Base-by-base conservation (phyloP, 139 green algal species). In the Chara braunii region DNA sequence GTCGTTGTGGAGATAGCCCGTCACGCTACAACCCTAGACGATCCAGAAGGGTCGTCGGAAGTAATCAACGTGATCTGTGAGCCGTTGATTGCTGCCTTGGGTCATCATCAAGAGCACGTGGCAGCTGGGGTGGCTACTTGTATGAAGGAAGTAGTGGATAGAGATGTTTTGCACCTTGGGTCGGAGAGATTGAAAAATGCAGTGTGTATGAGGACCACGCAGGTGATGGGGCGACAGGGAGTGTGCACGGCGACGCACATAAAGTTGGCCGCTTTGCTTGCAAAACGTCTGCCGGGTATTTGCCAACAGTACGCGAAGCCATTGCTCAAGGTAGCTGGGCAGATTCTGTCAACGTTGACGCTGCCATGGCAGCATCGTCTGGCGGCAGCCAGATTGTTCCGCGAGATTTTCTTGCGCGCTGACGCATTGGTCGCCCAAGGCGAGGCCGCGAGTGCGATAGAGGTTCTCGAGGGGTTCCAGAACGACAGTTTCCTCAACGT, bases 61-160 rank as follows among this genome's bases (percentile, higher is more conserved):
- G 53, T 62, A 35, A 52, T 62, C 6, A 35, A 52, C 12, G 34
- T 7, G 23, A 7, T 62, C 28, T 40, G 7, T 23, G 36, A 30
- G 36, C 34, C 14, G 36, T 6, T 62, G 6, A 5, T 23, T 5
- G 29, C 23, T 30, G 6, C 23, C 34, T 31, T 62, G 53, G 8
- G 7, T 6, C 29, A 62, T 14, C 23, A 35, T 8, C 36, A 45
- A 29, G 53, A 62, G 53, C 35, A 32, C 12, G 29, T 62, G 23
- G 53, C 53, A 32, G 53, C 53, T 30, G 53, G 53, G 8, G 35
- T 35, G 28, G 53, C 53, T 12, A 35, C 53, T 32, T 62, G 53
- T 45, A 7, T 62, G 53, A 23, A 62, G 7, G 53, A 18, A 18
- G 18, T 48, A 18, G 18, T 18, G 18, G 18, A 18, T 18, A 18